Percentiles rank a stretch among this genome's conserved stretches.
phyloP scores from a whole-genome alignment of 208 protist species.

The Crithidia bombi region DNA sequence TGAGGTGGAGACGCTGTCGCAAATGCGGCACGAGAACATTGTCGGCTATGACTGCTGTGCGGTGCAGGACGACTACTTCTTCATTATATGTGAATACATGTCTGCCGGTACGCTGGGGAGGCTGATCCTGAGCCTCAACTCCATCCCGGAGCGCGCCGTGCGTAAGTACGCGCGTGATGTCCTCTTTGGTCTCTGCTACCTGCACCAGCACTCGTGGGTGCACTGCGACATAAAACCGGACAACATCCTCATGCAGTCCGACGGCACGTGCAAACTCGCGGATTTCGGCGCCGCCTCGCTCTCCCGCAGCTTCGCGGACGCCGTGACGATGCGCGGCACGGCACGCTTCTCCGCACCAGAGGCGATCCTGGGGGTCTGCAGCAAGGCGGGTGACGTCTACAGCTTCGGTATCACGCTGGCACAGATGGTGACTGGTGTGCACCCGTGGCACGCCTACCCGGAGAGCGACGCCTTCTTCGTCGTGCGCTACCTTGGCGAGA shows the following conservation, averaged over 20 bases:
- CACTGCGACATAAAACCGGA: slow-evolving; percentile 94
- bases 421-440: slow-evolving; percentile 64
- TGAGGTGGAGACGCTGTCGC: slow-evolving; percentile 75
- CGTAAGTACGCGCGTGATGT: slow-evolving; percentile 69
- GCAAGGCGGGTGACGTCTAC: slow-evolving; percentile 76
- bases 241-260: slow-evolving; percentile 83
- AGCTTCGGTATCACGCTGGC: slow-evolving; percentile 85
- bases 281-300: slow-evolving; percentile 88
- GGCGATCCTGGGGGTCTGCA: slow-evolving; percentile 54
- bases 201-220: slow-evolving; percentile 80
- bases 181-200: slow-evolving; percentile 77
- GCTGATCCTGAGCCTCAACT: slow-evolving; percentile 49
- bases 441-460: slow-evolving; percentile 60
- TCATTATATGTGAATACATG: slow-evolving; percentile 89
- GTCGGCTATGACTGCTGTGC: slow-evolving; percentile 90
- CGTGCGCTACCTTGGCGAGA: slow-evolving; percentile 42
- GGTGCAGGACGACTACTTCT: slow-evolving; percentile 57
- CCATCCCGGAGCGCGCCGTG: slow-evolving; percentile 50
- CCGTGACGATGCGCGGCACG: slow-evolving; percentile 56
- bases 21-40: slow-evolving; percentile 94
- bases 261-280: slow-evolving; percentile 86
- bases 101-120: slow-evolving; percentile 76
- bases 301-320: slow-evolving; percentile 46
- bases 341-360: slow-evolving; percentile 82
- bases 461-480: slow-evolving; percentile 61